Percentiles rank a stretch among this genome's conserved stretches.
These are phyloP conservation scores for Backusella circina DNA, from an alignment of 192 early-diverging fungal genomes.

Conservation along the genomic window DNA sequence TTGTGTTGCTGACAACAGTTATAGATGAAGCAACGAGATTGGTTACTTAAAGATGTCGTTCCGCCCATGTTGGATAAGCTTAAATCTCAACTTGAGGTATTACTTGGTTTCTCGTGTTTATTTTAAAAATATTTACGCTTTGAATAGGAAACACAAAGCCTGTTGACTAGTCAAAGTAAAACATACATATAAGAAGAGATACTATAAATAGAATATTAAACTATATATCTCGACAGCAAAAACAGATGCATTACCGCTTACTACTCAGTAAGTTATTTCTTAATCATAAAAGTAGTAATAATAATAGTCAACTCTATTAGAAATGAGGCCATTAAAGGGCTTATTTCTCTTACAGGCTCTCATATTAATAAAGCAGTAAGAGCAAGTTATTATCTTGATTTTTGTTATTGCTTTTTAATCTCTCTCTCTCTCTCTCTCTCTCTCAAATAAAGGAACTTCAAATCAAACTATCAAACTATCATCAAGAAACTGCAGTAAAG, in stretches of 20 bases:
- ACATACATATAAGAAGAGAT: neutral
- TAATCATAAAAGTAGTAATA: neutral
- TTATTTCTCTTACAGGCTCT: slow-evolving; percentile 19
- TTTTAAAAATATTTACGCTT: neutral
- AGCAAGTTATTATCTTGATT: neutral
- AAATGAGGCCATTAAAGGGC: slow-evolving; percentile 31
- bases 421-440: too few species aligned
- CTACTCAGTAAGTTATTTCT: slow-evolving; percentile 18
- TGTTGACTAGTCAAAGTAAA: slow-evolving; percentile 17
- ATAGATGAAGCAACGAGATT: slow-evolving; percentile 18
- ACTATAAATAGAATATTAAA: neutral
- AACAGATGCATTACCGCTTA: slow-evolving; percentile 25
- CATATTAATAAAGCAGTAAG: slow-evolving; percentile 31
- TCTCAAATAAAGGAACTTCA: slow-evolving; percentile 25
- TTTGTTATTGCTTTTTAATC: neutral
- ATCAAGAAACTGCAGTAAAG: slow-evolving; percentile 17
- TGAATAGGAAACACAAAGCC: neutral
- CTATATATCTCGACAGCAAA: slow-evolving; percentile 8
- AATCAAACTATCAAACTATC: slow-evolving; percentile 21
- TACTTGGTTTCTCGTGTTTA: neutral
- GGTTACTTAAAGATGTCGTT: slow-evolving; percentile 23
- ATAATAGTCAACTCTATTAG: neutral
- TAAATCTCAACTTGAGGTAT: slow-evolving; percentile 16
- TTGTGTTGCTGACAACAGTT: neutral
- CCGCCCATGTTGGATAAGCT: slow-evolving; percentile 18